A percentile compares a stretch with the other conserved stretches of the same genome.
Evolutionary conservation across 257 asterid genomes (phyloP).

Genomic region (Vinca minor): DNA sequence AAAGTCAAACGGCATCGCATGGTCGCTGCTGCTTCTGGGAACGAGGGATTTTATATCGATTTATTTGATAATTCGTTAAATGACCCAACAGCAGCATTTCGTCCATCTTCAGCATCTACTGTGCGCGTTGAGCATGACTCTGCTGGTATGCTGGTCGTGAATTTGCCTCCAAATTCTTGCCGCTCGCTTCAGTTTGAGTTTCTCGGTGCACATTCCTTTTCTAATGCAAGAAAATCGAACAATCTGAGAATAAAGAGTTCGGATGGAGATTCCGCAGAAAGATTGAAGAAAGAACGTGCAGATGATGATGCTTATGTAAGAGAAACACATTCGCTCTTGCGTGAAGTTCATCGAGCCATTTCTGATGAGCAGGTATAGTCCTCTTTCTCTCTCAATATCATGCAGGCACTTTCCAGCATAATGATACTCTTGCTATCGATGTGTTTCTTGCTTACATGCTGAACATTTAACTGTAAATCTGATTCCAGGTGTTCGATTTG

Average conservation of each 20-base stretch:
- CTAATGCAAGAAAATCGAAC: constrained; percentile 26
- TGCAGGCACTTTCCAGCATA: background rate
- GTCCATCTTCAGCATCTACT: constrained; percentile 72
- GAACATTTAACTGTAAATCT: constrained; percentile 11
- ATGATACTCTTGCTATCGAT: background rate
- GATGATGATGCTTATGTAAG: constrained; percentile 62
- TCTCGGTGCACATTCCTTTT: constrained; percentile 45
- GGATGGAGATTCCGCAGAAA: constrained; percentile 33
- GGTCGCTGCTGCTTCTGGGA: constrained; percentile 92
- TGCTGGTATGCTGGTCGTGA: constrained; percentile 95
- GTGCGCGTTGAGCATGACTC: constrained; percentile 79
- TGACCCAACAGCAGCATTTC: constrained; percentile 61
- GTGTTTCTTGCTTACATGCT: constrained; percentile 10
- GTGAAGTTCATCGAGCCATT: constrained; percentile 76
- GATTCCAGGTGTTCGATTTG: constrained; percentile 75
- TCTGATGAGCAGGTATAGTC: constrained; percentile 73
- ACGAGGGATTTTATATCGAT: constrained; percentile 90
- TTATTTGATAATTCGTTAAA: constrained; percentile 74
- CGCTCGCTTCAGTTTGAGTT: constrained; percentile 78
- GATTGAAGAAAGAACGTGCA: constrained; percentile 32
- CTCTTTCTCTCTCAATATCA: background rate
- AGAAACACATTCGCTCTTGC: constrained; percentile 57
- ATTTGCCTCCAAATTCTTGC: constrained; percentile 63
- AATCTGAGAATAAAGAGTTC: constrained; percentile 16
- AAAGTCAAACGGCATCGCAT: constrained; percentile 79